Evolutionary conservation across 257 asterid genomes (phyloP).

Genomic region (Sherardia arvensis): DNA sequence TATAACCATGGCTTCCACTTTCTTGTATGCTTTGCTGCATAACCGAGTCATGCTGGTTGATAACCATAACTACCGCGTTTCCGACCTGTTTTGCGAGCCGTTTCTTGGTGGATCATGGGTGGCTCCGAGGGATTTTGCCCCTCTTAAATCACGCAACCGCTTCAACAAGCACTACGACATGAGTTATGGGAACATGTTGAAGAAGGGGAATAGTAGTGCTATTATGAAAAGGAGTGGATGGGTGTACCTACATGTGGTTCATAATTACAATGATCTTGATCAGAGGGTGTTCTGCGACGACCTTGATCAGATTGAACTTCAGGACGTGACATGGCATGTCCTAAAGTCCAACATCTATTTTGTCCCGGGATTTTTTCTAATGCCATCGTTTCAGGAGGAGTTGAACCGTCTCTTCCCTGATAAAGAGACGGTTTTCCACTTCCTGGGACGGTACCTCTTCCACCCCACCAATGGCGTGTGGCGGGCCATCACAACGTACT

Average conservation of each 20-base stretch:
- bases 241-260: conserved; percentile 55
- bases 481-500: conserved; percentile 58
- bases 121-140: conserved; percentile 58
- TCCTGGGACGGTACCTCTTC: conserved; percentile 58
- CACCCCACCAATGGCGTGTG: conserved; percentile 71
- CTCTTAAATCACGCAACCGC: conserved; percentile 20
- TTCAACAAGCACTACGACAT: conserved; percentile 38
- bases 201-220: conserved; percentile 1
- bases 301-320: conserved; percentile 38
- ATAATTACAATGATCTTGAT: conserved; percentile 51
- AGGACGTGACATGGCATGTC: conserved; percentile 49
- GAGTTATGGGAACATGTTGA: conserved; percentile 53
- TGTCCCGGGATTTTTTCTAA: conserved; percentile 55
- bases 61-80: conserved; percentile 35
- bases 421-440: conserved; percentile 61
- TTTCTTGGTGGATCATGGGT: conserved; percentile 74
- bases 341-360: conserved; percentile 58
- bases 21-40: conserved; percentile 71
- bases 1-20: conserved; percentile 63
- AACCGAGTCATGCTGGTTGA: conserved; percentile 69
- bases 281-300: conserved; percentile 55
- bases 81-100: conserved; percentile 80
- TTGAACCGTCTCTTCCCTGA: conserved; percentile 51
- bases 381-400: conserved; percentile 51
- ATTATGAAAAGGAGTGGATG: conserved; percentile 7